phyloP scores from a whole-genome alignment of 169 alveolate genomes.

The Toxoplasma gondii region DNA sequence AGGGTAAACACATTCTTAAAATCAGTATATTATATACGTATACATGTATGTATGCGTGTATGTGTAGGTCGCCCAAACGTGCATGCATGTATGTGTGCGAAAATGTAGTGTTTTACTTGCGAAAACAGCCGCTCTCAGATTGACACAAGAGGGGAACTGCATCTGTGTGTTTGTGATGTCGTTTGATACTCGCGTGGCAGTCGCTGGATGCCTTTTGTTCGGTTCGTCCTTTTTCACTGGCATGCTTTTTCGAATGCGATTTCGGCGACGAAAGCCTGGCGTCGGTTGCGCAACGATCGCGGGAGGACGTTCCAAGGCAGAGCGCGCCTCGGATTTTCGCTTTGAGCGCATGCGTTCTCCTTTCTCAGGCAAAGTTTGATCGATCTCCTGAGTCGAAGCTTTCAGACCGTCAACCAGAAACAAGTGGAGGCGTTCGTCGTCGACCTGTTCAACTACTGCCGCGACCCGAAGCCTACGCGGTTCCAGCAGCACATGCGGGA shows the following conservation, averaged over 20 bases:
- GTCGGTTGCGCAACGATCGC: not conserved
- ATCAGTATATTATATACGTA: too few species aligned
- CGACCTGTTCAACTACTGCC: constrained; percentile 65
- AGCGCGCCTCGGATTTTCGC: not conserved
- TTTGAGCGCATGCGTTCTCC: not conserved
- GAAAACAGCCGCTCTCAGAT: not conserved
- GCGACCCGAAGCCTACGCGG: constrained; percentile 50
- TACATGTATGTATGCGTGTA: not conserved
- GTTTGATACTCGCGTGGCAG: not conserved
- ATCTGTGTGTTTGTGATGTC: not conserved
- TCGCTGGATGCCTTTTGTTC: not conserved
- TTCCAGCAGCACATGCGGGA: constrained; percentile 67
- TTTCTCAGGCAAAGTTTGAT: constrained; percentile 51
- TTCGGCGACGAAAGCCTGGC: too few species aligned
- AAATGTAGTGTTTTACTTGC: not conserved
- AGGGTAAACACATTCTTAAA: too few species aligned
- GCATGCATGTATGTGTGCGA: not conserved
- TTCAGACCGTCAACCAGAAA: constrained; percentile 46
- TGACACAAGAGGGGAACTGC: too few species aligned
- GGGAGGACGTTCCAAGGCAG: not conserved
- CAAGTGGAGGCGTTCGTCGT: constrained; percentile 70
- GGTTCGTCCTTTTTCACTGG: too few species aligned
- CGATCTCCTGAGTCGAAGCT: constrained; percentile 44
- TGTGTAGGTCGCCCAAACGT: not conserved
- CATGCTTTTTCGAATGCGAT: too few species aligned